Conservation (phyloP, 1,284 basidiomycete species). For the Bjerkandera adusta region DNA sequence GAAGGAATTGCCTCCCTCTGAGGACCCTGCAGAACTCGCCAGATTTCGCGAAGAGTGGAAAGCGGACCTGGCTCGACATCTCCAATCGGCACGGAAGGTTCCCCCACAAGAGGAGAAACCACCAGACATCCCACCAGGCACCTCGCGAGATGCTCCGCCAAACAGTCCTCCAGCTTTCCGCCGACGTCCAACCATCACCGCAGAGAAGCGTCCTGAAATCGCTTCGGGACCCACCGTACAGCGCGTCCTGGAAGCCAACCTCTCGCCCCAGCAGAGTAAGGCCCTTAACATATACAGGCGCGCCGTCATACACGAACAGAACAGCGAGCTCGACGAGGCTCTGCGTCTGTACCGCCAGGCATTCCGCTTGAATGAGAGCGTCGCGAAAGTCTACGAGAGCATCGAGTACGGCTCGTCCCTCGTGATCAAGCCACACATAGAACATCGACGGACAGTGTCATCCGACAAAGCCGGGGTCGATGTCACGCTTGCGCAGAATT, state of each 20-base stretch:
- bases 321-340: conserved; percentile 73
- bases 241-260: no score
- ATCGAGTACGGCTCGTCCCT: conserved; percentile 37
- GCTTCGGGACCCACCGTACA: no score
- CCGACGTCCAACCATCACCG: no score
- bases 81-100: no score
- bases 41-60: conserved; percentile 76
- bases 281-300: conserved; percentile 68
- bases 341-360: conserved; percentile 74
- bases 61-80: conserved; percentile 38
- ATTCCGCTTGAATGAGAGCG: conserved; percentile 70
- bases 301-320: conserved; percentile 74
- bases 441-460: conserved; percentile 1
- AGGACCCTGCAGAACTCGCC: conserved; percentile 47
- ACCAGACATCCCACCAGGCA: background rate
- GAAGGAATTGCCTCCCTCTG: conserved; percentile 26
- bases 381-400: conserved; percentile 60
- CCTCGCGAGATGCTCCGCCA: background rate
- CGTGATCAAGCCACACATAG: background rate
- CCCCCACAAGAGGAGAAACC: no score
- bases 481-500: background rate
- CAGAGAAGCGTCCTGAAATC: no score
- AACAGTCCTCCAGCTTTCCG: no score
- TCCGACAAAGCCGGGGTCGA: background rate
- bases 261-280: no score